phyloP scores from a whole-genome alignment of 2,329 filamentous ascomycete genomes.

The Xylariaceae sp. region DNA sequence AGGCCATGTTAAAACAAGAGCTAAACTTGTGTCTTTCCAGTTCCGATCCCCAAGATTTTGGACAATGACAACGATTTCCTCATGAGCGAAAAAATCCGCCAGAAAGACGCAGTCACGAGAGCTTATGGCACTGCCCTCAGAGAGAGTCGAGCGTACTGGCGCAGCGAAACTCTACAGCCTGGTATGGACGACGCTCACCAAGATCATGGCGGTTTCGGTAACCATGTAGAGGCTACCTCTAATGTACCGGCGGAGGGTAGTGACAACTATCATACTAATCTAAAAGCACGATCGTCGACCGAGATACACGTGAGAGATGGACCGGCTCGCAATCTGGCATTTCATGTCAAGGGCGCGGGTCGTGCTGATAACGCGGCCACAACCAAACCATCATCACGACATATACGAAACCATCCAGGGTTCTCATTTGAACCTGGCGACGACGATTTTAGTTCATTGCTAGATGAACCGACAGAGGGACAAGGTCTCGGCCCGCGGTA shows the following conservation, averaged over 20 bases:
- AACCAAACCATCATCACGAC: neutral
- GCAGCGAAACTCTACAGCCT: neutral
- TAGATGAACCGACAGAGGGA: neutral
- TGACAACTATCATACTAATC: neutral
- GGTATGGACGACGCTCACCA: neutral
- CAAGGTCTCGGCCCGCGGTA: neutral
- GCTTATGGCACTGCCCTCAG: neutral
- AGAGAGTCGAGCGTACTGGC: slow-evolving; percentile 6
- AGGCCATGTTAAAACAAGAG: neutral
- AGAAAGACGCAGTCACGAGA: slow-evolving; percentile 20
- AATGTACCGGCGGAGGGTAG: neutral
- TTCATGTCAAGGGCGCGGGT: neutral
- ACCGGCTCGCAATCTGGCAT: neutral
- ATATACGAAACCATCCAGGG: slow-evolving; percentile 22
- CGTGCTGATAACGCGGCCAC: neutral
- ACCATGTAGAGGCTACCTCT: neutral
- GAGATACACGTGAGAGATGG: neutral
- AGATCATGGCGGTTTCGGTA: neutral
- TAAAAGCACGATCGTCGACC: neutral
- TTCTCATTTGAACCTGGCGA: slow-evolving; percentile 37
- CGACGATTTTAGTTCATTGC: slow-evolving; percentile 20
- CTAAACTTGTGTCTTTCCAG: slow-evolving; percentile 14
- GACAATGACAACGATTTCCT: slow-evolving; percentile 37
- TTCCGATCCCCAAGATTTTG: slow-evolving; percentile 32
- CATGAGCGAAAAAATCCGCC: slow-evolving; percentile 37